A percentile compares a stretch with the other conserved stretches of the same genome.
Evolutionary conservation across 2,329 filamentous ascomycete species (phyloP).

Genomic region (Monilinia polystroma): DNA sequence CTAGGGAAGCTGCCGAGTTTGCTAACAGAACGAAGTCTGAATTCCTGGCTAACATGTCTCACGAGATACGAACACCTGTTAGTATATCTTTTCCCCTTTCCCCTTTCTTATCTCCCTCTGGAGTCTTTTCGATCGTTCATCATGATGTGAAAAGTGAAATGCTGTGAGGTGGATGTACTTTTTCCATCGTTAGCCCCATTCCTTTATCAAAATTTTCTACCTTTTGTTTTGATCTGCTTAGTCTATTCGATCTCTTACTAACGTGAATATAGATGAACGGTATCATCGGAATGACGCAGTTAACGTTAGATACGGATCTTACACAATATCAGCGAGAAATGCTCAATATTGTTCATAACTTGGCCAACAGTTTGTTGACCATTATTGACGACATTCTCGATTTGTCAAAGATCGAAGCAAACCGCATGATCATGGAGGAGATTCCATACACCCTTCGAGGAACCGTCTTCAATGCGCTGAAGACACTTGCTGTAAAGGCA

Average conservation of each 20-base stretch:
- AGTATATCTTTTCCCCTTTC: conserved; percentile 21
- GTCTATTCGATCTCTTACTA: conserved; percentile 2
- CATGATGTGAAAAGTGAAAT: not conserved
- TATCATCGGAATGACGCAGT: conserved; percentile 69
- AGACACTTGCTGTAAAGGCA: conserved; percentile 94
- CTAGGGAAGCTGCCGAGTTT: conserved; percentile 90
- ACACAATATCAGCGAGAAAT: conserved; percentile 96
- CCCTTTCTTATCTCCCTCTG: not conserved
- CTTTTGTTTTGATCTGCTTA: not conserved
- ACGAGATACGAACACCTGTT: conserved; percentile 97
- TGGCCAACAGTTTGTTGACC: conserved; percentile 92
- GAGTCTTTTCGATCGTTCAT: not conserved
- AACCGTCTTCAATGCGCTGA: conserved; percentile 95
- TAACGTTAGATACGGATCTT: conserved; percentile 91
- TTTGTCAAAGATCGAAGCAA: conserved; percentile 83
- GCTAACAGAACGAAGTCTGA: conserved; percentile 98
- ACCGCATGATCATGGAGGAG: conserved; percentile 97
- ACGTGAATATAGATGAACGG: conserved; percentile 25
- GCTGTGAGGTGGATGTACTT: not conserved
- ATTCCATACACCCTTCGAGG: conserved; percentile 93
- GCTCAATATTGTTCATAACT: conserved; percentile 95
- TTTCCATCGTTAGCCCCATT: not conserved
- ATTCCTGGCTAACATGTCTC: conserved; percentile 98
- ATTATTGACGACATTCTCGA: conserved; percentile 88
- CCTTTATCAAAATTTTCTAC: not conserved